Percentiles rank a stretch among this genome's conserved stretches.
phyloP scores from a whole-genome alignment of 768 basidiomycete species.

The Tylopilus sp. region DNA sequence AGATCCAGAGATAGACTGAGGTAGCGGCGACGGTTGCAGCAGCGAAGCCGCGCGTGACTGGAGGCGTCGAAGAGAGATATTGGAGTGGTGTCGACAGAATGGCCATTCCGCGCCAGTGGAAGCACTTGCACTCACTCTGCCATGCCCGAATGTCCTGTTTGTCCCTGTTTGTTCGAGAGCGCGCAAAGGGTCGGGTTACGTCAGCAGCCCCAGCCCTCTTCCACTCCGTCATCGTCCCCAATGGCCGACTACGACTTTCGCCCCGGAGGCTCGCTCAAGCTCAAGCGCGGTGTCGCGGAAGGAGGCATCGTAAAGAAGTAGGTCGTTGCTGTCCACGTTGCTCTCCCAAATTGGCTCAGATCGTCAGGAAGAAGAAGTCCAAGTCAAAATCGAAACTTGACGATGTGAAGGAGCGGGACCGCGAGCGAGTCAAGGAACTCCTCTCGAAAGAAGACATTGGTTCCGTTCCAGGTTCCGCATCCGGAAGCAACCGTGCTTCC shows the following conservation, averaged over 20 bases:
- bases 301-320: conserved; percentile 85
- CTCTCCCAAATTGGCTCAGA: conserved; percentile 4
- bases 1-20: conserved; percentile 61
- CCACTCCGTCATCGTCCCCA: conserved; percentile 16
- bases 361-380: conserved; percentile 73
- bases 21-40: conserved; percentile 56
- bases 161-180: conserved; percentile 19
- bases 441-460: conserved; percentile 47
- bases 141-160: conserved; percentile 17
- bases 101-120: conserved; percentile 51
- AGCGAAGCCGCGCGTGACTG: conserved; percentile 72
- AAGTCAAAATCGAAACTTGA: conserved; percentile 65
- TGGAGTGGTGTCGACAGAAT: conserved; percentile 70
- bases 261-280: conserved; percentile 84
- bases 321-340: conserved; percentile 20
- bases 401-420: conserved; percentile 42
- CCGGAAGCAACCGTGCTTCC: conserved; percentile 58
- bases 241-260: conserved; percentile 87
- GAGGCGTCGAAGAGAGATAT: conserved; percentile 68
- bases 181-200: conserved; percentile 24
- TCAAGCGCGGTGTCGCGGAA: conserved; percentile 78
- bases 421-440: conserved; percentile 45
- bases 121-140: not conserved
- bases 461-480: conserved; percentile 39
- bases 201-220: conserved; percentile 24